A percentile compares a stretch with the other conserved stretches of the same genome.
phyloP scores from a whole-genome alignment of 768 basidiomycete genomes.

The Mycena vitilis region DNA sequence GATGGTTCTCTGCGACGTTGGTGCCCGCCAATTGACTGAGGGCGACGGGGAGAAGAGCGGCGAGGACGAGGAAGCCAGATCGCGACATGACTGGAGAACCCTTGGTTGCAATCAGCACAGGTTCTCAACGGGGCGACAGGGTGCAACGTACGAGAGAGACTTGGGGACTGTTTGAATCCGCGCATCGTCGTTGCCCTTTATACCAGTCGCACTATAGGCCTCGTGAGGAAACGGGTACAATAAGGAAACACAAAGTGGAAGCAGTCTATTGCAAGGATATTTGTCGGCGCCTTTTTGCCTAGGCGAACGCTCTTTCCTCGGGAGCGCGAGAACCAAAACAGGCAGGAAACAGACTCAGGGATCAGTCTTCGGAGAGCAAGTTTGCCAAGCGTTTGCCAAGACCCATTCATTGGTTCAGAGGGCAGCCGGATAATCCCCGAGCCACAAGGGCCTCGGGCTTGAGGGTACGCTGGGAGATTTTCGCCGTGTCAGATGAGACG shows the following conservation, averaged over 20 bases:
- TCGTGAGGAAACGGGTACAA: slow-evolving; percentile 2
- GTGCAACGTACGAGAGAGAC: slow-evolving; percentile 2
- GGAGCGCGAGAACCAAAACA: slow-evolving; percentile 3
- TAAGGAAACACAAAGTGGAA: background rate
- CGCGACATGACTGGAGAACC: slow-evolving; percentile 6
- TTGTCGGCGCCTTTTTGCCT: slow-evolving; percentile 1
- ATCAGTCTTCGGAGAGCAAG: too few species aligned
- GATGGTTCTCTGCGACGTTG: slow-evolving; percentile 56
- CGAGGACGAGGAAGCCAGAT: slow-evolving; percentile 27
- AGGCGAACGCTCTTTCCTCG: slow-evolving; percentile 8
- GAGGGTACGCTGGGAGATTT: too few species aligned
- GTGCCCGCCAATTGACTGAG: slow-evolving; percentile 61
- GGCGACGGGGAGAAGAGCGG: slow-evolving; percentile 45
- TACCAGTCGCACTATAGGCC: slow-evolving; percentile 6
- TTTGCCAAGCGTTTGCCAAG: background rate
- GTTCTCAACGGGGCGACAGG: background rate
- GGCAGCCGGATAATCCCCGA: background rate
- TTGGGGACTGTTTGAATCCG: slow-evolving; percentile 11
- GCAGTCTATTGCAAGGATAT: slow-evolving; percentile 13
- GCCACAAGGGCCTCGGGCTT: background rate
- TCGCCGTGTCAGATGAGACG: background rate
- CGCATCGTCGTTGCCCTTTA: slow-evolving; percentile 8
- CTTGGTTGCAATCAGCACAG: slow-evolving; percentile 9
- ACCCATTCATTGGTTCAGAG: slow-evolving; percentile 2
- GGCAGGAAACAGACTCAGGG: too few species aligned